Evolutionary conservation across 2,329 filamentous ascomycete genomes (phyloP), one percentile per base, ranked within the genome.

Genomic region (Botryotinia calthae): DNA sequence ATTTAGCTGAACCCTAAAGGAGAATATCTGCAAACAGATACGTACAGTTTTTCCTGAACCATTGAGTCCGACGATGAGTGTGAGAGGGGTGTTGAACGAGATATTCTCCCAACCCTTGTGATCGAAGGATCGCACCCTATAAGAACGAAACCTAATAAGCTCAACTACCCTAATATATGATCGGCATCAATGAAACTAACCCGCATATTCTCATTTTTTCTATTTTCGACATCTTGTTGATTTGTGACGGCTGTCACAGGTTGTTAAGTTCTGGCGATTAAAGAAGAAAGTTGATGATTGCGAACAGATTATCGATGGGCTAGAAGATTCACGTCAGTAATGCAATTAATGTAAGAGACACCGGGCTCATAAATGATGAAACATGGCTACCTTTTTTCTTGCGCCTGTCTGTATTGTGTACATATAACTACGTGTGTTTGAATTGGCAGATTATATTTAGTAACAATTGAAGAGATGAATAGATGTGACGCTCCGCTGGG

Each of bases 21-120:
- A 28, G 59, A 16, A 4, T 18, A 31, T 31, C n/a, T 9, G 65
- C 4, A 22, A 37, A 37, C 12, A 58, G 28, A 63, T 20, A 51
- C 82, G 62, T 83, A 88, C 87, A 16, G 96, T 99, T 85, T 99
- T 99, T 75, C 96, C 96, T 1, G 95, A 98, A 72, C 96, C 96
- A 84, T 99, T 99, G 83, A 94, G 93, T 73, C 96, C 96, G 73
- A 99, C 97, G 77, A 99, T 99, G 75, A 99, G 87, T 20, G 96
- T 99, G 72, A 99, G 87, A 40, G 96, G 97, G 0, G 93, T 92
- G 76, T 94, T 90, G 82, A 99, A 98, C 77, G 92, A 87, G 75
- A 98, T 97, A 54, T 88, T 91, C 83, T 98, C 93, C 76, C 87
- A 87, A 74, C 87, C 85, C 61, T 87, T 86, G 76, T 93, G 91